Base-by-base conservation (phyloP, 805 yeast genomes). In the Hanseniaspora hatyaiensis region DNA sequence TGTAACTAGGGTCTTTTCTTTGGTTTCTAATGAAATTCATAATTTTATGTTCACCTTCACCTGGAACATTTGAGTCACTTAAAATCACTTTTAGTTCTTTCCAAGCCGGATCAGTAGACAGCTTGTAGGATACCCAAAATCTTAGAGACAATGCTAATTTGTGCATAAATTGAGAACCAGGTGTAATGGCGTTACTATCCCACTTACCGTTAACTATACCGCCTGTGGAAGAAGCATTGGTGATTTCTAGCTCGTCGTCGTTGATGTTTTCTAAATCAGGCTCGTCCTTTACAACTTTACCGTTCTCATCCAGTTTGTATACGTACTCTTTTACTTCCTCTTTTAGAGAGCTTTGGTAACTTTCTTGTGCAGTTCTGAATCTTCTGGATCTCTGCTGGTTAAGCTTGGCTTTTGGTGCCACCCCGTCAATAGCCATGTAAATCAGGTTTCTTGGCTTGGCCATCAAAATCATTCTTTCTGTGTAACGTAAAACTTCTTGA, bases 141-240 rank as follows among this genome's bases (percentile, higher is more conserved):
- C 92, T 70, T 53, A 92, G 68, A 4, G 92, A 80, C 28, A 69
- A 68, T 0, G 97, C 95, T 52, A 92, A 68, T 45, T 78, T 79
- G 58, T 82, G 89, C 99, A 92, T 92, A 56, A 92, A 92, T 22
- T 95, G 96, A 0, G 99, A 92, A 51, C 99, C 99, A 3, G 99
- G 99, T 1, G 99, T 92, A 58, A 92, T 92, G 9, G 94, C 89
- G 59, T 92, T 92, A 19, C 94, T 78, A 67, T 92, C 99, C 95
- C 96, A 89, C 6, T 82, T 74, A 59, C 78, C 80, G 57, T 83
- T 81, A 28, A 74, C 74, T 60, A 78, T 78, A 15, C 32, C 49
- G 3, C 29, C 24, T 8, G 6, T 15, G 16, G 29, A 9, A 23
- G n/a, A n/a, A n/a, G n/a, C n/a, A n/a, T n/a, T n/a, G n/a, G n/a